Evolutionary conservation across 108 stramenopile species (phyloP).

Genomic region (Skeletonema costatum): DNA sequence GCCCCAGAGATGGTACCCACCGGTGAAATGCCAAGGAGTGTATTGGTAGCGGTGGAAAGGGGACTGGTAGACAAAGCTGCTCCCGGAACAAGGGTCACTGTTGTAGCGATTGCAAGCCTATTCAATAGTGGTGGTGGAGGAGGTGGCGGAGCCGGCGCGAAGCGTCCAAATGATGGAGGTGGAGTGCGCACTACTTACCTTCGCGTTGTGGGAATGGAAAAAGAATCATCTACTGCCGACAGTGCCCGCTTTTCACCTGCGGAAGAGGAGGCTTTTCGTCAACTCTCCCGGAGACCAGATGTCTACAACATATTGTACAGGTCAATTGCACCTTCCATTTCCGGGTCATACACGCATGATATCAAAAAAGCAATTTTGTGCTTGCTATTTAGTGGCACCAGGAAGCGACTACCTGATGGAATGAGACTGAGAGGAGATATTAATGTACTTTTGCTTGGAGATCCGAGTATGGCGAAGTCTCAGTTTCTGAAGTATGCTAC

Average conservation of each 20-base stretch:
- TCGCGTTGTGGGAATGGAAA: conserved; percentile 90
- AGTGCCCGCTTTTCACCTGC: conserved; percentile 85
- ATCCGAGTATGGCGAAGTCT: conserved; percentile 97
- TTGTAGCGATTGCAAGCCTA: conserved; percentile 92
- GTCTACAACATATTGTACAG: conserved; percentile 90
- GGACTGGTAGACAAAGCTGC: conserved; percentile 91
- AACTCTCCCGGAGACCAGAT: conserved; percentile 75
- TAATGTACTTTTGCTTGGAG: conserved; percentile 96
- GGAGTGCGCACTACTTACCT: conserved; percentile 73
- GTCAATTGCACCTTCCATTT: conserved; percentile 93
- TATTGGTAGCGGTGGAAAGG: conserved; percentile 92
- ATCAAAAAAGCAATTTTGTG: conserved; percentile 97
- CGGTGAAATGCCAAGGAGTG: conserved; percentile 96
- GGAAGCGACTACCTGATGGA: conserved; percentile 95
- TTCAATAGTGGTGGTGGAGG: conserved; percentile 57
- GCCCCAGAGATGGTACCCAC: conserved; percentile 90
- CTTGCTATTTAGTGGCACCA: conserved; percentile 89
- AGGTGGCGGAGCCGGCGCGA: conserved; percentile 34
- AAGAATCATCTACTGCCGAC: conserved; percentile 85
- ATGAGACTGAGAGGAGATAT: conserved; percentile 96
- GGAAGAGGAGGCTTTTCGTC: conserved; percentile 95
- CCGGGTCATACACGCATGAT: conserved; percentile 96
- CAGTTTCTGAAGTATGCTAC: conserved; percentile 96
- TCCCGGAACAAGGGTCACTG: conserved; percentile 92
- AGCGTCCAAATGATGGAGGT: conserved; percentile 37